Evolutionary conservation across 1,284 basidiomycete species (phyloP).

Genomic region (Melampsora americana): DNA sequence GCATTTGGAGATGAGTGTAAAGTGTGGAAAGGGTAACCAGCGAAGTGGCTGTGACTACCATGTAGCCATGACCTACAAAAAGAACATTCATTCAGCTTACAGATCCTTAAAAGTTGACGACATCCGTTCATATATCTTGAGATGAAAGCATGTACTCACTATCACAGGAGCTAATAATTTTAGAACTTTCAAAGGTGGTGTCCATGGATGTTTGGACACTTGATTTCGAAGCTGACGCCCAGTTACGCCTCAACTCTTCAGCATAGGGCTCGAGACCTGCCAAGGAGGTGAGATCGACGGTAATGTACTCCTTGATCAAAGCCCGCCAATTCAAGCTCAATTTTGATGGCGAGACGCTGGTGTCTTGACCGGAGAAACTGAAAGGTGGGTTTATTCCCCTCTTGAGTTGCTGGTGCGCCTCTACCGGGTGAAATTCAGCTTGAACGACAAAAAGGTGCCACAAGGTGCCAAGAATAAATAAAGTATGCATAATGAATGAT

Average conservation of each 20-base stretch:
- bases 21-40: not conserved
- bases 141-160: not conserved
- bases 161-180: not conserved
- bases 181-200: not conserved
- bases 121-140: not conserved
- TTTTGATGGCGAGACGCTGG: not conserved
- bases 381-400: not conserved
- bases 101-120: too few species aligned
- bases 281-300: not conserved
- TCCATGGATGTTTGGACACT: not conserved
- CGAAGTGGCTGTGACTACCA: constrained; percentile 3
- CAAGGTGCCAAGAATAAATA: not conserved
- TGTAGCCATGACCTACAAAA: not conserved
- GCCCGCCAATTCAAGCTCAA: not conserved
- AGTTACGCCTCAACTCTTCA: not conserved
- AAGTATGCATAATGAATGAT: not conserved
- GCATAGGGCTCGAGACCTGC: not conserved
- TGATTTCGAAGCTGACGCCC: not conserved
- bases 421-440: not conserved
- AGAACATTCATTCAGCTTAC: not conserved
- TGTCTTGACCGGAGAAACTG: not conserved
- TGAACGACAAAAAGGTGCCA: not conserved
- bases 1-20: not conserved
- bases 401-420: not conserved
- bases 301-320: not conserved